These are phyloP conservation scores for Raphanus sativus DNA, from an alignment of 345 rosid genomes.

Conservation along the genomic window DNA sequence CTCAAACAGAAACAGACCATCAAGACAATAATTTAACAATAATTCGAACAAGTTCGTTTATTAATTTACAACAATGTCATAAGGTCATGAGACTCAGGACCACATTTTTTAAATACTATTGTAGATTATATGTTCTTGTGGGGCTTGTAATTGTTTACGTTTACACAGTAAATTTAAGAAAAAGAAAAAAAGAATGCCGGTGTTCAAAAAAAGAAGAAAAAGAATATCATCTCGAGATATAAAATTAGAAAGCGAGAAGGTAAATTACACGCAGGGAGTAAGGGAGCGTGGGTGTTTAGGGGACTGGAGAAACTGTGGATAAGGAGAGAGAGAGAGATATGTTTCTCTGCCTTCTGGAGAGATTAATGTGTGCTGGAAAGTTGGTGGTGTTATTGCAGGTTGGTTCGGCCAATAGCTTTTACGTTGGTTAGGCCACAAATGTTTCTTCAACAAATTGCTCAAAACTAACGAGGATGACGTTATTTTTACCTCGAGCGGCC, in stretches of 20 bases:
- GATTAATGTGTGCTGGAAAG: slow-evolving; percentile 17
- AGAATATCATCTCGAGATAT: neutral
- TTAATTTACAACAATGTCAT: no score
- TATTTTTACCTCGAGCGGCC: neutral
- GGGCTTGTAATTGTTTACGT: neutral
- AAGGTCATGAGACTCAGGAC: no score
- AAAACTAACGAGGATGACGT: neutral
- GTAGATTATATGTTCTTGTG: neutral
- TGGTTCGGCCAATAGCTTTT: slow-evolving; percentile 3
- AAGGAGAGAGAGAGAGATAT: slow-evolving; percentile 1
- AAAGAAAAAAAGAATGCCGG: no score
- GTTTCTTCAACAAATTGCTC: neutral
- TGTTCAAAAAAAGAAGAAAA: neutral
- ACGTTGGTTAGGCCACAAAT: neutral
- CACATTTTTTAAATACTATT: no score
- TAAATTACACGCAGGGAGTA: neutral
- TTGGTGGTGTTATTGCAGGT: neutral
- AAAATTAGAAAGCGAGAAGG: neutral
- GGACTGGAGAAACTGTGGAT: slow-evolving; percentile 9
- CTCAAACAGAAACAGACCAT: no score
- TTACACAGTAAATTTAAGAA: neutral
- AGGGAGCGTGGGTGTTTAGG: neutral
- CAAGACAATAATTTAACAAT: no score
- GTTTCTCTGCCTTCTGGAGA: neutral
- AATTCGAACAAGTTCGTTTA: no score